phyloP scores from a whole-genome alignment of 2,329 filamentous ascomycete genomes.

The Penicillium sp. region DNA sequence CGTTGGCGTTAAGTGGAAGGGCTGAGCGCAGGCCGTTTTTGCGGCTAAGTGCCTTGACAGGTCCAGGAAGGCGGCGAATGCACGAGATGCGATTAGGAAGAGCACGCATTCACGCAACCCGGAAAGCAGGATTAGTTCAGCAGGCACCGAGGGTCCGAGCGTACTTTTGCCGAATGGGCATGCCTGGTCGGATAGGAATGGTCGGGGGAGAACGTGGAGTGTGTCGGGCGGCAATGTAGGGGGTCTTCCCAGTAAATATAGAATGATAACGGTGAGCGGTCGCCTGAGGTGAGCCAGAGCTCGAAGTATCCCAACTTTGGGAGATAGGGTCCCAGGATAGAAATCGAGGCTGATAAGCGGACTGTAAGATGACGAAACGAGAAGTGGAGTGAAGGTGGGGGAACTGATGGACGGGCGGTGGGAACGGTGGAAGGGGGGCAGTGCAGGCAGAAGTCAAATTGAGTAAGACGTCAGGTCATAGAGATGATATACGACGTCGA shows the following conservation, averaged over 20 bases:
- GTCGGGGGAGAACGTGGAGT: background rate
- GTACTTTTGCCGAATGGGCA: conserved; percentile 1
- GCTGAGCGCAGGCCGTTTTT: conserved; percentile 9
- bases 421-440: background rate
- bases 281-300: background rate
- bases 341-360: conserved; percentile 19
- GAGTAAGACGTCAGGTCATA: background rate
- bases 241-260: background rate
- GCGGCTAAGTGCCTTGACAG: conserved; percentile 1
- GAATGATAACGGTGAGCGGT: background rate
- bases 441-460: background rate
- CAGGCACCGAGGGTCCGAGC: conserved; percentile 4
- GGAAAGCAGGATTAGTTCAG: conserved; percentile 1
- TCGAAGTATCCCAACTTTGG: background rate
- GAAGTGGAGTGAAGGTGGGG: conserved; percentile 5
- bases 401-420: background rate
- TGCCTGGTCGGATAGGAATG: background rate
- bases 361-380: conserved; percentile 24
- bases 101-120: background rate
- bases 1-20: background rate
- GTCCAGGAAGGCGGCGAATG: background rate
- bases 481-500: background rate
- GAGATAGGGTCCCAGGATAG: conserved; percentile 16
- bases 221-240: conserved; percentile 4
- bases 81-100: background rate